Base-by-base conservation (phyloP, 768 basidiomycete genomes). In the Mycena vitilis region DNA sequence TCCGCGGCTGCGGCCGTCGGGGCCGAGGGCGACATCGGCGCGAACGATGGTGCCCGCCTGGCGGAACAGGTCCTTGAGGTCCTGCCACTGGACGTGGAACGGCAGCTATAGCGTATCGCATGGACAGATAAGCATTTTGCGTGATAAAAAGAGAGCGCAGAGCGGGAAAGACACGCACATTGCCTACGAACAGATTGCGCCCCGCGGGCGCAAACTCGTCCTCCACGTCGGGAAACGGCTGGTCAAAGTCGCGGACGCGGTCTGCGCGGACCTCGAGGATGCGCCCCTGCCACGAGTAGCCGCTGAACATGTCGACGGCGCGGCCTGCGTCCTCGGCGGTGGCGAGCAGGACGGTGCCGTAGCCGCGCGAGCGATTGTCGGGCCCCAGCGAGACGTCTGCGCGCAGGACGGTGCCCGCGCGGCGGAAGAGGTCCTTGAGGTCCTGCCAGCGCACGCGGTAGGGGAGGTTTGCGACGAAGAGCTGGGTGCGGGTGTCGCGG, bases 371-470 rank as follows among this genome's bases (percentile, higher is more conserved):
- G 73, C 97, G 87, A 78, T 98, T 98, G 78, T 95, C 95, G 3
- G 94, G 93, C 5, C 94, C 89, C 38, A 94, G 84, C 63, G 92
- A 86, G 70, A 94, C 88, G 76, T 91, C 88, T 47, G 95, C 91
- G 56, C 93, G 85, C 44, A 95, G 82, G 70, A 96, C 90, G 36
- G 94, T 98, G 48, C 98, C 98, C 8, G 97, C 94, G 71, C 94
- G 93, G 44, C 97, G 89, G 80, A 99, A 98, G 60, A 99, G 88
- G 78, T 99, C 97, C 74, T 99, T 99, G 70, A 99, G 88, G 82
- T 99, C 98, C 82, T 99, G 98, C 98, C 98, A 99, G 63, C 98
- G 90, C 45, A 98, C 96, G 68, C 97, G 87, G 80, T 97, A 99
- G 0, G 98, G 98, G 30, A 99, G 88, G 79, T 99, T 99, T 70